Evolutionary conservation across 495 filamentous ascomycete species (phyloP).

Genomic region (Aspergillus ostianus): DNA sequence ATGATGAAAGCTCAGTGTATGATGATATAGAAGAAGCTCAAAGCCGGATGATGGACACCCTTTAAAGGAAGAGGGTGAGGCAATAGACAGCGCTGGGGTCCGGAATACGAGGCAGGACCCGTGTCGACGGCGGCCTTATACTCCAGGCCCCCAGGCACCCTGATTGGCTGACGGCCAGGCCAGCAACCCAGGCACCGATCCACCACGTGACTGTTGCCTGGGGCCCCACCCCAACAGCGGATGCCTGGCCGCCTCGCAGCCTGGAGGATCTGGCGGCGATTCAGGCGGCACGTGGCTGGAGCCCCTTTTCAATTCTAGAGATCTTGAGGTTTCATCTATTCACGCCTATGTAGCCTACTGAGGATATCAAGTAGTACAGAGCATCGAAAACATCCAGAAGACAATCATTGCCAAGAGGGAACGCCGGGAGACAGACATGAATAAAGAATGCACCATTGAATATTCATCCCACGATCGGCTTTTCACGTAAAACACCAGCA

Average conservation of each 20-base stretch:
- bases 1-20: too few relatives aligned
- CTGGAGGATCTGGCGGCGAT: neutral
- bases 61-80: neutral
- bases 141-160: slow-evolving; percentile 10
- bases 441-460: neutral
- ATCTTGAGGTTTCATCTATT: too few relatives aligned
- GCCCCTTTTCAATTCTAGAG: too few relatives aligned
- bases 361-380: too few relatives aligned
- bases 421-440: too few relatives aligned
- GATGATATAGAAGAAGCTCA: too few relatives aligned
- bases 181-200: neutral
- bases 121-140: slow-evolving; percentile 8
- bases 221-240: too few relatives aligned
- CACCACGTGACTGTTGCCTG: slow-evolving; percentile 1
- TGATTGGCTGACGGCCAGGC: neutral
- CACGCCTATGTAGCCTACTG: too few relatives aligned
- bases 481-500: neutral
- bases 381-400: too few relatives aligned
- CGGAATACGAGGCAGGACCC: neutral
- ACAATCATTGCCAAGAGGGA: too few relatives aligned
- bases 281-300: too few relatives aligned
- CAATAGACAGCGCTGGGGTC: neutral
- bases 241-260: neutral
- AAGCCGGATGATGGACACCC: neutral
- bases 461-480: neutral